phyloP scores from a whole-genome alignment of 495 filamentous ascomycete species.

The Neurospora sp. region DNA sequence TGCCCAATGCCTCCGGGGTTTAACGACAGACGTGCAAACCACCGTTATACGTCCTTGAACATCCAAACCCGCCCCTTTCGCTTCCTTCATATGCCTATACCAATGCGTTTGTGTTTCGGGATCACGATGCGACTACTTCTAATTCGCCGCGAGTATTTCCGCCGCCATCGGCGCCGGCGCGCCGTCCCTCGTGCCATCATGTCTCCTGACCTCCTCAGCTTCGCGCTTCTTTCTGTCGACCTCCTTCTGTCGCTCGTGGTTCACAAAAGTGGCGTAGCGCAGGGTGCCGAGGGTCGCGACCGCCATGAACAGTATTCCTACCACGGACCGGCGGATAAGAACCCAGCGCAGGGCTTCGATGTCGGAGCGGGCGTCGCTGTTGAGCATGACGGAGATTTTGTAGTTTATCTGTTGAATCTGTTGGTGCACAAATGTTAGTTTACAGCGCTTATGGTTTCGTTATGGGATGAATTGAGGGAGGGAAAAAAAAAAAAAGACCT shows the following conservation, averaged over 20 bases:
- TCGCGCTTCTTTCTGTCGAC: constrained; percentile 21
- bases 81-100: neutral
- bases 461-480: neutral
- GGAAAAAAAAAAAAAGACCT: constrained; percentile 10
- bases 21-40: neutral
- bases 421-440: neutral
- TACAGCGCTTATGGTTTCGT: neutral
- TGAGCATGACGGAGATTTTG: constrained; percentile 79
- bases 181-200: constrained; percentile 27
- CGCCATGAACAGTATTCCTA: constrained; percentile 60
- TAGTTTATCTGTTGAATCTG: constrained; percentile 89
- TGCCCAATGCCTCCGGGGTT: neutral
- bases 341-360: constrained; percentile 89
- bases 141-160: constrained; percentile 37
- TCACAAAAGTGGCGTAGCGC: constrained; percentile 37
- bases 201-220: constrained; percentile 22
- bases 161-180: constrained; percentile 30
- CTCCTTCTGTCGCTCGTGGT: constrained; percentile 31
- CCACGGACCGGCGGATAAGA: constrained; percentile 71
- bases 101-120: neutral
- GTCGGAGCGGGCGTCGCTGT: constrained; percentile 78
- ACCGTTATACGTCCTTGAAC: neutral
- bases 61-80: neutral
- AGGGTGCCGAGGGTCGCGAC: constrained; percentile 37
- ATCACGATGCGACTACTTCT: neutral